Conservation (phyloP, 768 basidiomycete species). For the Daedaleopsis sinensis region DNA sequence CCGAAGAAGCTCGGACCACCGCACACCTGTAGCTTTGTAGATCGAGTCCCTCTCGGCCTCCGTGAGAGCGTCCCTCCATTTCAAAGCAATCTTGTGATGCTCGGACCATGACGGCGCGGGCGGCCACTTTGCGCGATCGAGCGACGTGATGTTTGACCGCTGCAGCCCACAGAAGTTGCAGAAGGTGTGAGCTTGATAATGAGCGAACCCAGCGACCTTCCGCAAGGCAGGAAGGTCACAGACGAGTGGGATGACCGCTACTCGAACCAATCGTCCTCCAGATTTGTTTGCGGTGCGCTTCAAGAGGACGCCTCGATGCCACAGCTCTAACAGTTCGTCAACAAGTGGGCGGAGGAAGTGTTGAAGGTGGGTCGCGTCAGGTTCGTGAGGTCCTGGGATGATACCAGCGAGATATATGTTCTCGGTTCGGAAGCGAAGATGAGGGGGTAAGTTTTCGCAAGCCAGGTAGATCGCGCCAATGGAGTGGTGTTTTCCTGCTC, state of each 20-base stretch:
- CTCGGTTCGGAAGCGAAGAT: constrained; percentile 23
- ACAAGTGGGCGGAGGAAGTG: constrained; percentile 43
- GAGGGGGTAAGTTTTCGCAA: constrained; percentile 30
- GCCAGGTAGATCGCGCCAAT: constrained; percentile 31
- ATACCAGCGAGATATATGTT: constrained; percentile 47
- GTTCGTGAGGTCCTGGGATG: constrained; percentile 44
- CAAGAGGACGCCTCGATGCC: constrained; percentile 35
- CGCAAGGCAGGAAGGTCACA: constrained; percentile 41
- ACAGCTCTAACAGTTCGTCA: constrained; percentile 38
- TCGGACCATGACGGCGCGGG: constrained; percentile 11
- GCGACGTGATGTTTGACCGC: constrained; percentile 30
- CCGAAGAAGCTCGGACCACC: constrained; percentile 33
- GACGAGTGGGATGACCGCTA: constrained; percentile 36
- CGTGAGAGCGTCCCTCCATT: constrained; percentile 28
- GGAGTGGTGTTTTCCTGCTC: no score
- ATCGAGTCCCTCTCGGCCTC: not conserved
- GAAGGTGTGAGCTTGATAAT: constrained; percentile 23
- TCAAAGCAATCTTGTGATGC: constrained; percentile 20
- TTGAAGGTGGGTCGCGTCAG: constrained; percentile 37
- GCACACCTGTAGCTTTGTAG: constrained; percentile 22
- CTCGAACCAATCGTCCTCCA: constrained; percentile 32
- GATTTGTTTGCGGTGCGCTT: constrained; percentile 25
- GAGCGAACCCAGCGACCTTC: constrained; percentile 34
- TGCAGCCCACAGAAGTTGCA: constrained; percentile 33
- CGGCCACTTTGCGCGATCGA: constrained; percentile 32